phyloP scores from a whole-genome alignment of 176 grass and related monocot species.

The Poa pratensis region DNA sequence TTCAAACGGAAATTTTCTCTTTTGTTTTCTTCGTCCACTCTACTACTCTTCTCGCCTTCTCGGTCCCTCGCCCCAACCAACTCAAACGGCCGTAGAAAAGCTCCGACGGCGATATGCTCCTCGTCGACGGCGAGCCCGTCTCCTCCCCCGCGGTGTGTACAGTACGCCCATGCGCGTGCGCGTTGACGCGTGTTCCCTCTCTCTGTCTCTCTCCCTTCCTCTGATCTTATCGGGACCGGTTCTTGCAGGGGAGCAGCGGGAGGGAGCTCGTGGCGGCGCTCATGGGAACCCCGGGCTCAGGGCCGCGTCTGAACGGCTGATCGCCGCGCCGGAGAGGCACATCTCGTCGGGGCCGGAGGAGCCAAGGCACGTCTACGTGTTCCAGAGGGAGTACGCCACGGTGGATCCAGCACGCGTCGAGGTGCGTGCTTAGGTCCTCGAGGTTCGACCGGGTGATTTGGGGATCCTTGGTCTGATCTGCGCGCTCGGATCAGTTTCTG shows the following conservation, averaged over 20 bases:
- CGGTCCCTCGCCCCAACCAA: background rate
- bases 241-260: slow-evolving; percentile 38
- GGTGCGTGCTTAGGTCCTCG: slow-evolving; percentile 41
- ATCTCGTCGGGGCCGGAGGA: slow-evolving; percentile 51
- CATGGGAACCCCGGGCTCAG: slow-evolving; percentile 50
- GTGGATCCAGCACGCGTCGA: slow-evolving; percentile 74
- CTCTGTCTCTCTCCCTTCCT: background rate
- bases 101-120: slow-evolving; percentile 56
- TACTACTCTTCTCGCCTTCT: background rate
- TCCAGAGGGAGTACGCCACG: slow-evolving; percentile 91
- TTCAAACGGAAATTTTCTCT: too few relatives aligned
- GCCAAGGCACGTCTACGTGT: slow-evolving; percentile 71
- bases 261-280: slow-evolving; percentile 63
- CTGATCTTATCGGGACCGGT: background rate
- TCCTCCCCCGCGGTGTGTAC: slow-evolving; percentile 10
- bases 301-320: slow-evolving; percentile 59
- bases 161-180: background rate
- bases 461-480: background rate
- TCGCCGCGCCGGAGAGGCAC: slow-evolving; percentile 46
- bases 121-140: slow-evolving; percentile 63
- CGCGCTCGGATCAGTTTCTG: background rate
- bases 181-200: background rate
- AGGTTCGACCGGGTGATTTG: background rate
- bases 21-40: too few relatives aligned
- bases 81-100: background rate